phyloP scores from a whole-genome alignment of 1,139 yeast genomes.

The Scheffersomyces parashehatae region DNA sequence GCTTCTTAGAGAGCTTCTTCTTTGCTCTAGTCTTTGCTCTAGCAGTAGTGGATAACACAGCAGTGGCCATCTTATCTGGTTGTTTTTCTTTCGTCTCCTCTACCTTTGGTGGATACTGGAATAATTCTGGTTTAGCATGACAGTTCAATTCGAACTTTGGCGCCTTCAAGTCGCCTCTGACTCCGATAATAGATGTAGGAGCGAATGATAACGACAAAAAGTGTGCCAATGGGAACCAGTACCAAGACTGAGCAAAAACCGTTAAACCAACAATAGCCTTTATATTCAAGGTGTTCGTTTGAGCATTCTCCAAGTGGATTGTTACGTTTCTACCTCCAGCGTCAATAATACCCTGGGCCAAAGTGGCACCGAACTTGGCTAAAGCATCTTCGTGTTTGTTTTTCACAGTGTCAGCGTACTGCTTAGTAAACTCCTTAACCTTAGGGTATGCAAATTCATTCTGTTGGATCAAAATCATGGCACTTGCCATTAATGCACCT shows the following conservation, averaged over 20 bases:
- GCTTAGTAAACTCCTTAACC: conserved; percentile 74
- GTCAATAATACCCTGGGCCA: conserved; percentile 96
- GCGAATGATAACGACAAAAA: conserved; percentile 89
- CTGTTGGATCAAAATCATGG: conserved; percentile 93
- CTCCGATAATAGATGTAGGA: conserved; percentile 90
- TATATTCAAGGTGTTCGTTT: conserved; percentile 86
- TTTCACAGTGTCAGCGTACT: conserved; percentile 70
- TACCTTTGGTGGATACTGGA: conserved; percentile 87
- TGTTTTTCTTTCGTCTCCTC: conserved; percentile 81
- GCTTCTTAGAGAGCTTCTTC: conserved; percentile 61
- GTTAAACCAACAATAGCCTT: conserved; percentile 92
- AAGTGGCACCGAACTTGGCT: conserved; percentile 96
- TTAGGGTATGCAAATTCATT: conserved; percentile 83
- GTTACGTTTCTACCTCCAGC: conserved; percentile 99
- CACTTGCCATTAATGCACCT: conserved; percentile 90
- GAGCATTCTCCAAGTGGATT: conserved; percentile 84
- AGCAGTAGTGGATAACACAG: conserved; percentile 90
- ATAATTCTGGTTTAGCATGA: conserved; percentile 75
- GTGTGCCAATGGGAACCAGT: conserved; percentile 97
- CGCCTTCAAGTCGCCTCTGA: conserved; percentile 79
- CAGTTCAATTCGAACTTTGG: conserved; percentile 84
- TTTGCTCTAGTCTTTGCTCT: conserved; percentile 91
- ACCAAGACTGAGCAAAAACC: conserved; percentile 92
- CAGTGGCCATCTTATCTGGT: conserved; percentile 88
- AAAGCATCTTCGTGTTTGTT: conserved; percentile 95